phyloP scores from a whole-genome alignment of 768 basidiomycete species.

The Lentinus tigrinus region DNA sequence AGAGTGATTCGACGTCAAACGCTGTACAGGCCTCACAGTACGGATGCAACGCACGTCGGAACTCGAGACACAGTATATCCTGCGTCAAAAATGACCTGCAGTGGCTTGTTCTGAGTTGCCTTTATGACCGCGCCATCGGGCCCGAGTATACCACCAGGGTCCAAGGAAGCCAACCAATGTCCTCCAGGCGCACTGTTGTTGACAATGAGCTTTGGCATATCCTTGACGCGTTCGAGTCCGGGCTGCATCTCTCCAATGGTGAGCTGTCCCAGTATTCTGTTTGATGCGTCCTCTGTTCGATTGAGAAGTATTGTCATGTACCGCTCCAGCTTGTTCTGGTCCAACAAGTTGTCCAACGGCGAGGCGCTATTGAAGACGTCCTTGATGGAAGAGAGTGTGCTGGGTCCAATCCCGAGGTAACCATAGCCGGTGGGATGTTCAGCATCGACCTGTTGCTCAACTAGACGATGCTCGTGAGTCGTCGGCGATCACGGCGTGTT shows the following conservation, averaged over 20 bases:
- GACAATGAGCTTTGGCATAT: constrained; percentile 29
- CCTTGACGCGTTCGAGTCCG: constrained; percentile 27
- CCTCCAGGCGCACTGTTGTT: constrained; percentile 20
- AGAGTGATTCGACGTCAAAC: background rate
- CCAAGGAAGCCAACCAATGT: constrained; percentile 34
- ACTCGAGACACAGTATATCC: constrained; percentile 35
- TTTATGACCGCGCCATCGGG: constrained; percentile 31
- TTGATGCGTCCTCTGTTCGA: constrained; percentile 28
- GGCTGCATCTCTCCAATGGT: constrained; percentile 30
- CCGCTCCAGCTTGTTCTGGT: constrained; percentile 28
- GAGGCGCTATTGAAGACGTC: constrained; percentile 25
- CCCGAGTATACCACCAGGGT: constrained; percentile 33
- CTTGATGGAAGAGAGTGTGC: constrained; percentile 24
- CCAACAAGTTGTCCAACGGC: constrained; percentile 33
- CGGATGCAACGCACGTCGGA: constrained; percentile 22
- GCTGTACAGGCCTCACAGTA: background rate
- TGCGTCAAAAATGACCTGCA: constrained; percentile 30
- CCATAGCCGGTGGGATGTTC: constrained; percentile 21
- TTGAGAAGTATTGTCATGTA: constrained; percentile 32
- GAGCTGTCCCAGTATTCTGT: constrained; percentile 29
- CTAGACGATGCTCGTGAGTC: background rate
- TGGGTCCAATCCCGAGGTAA: constrained; percentile 34
- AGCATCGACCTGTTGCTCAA: constrained; percentile 9
- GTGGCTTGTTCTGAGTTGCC: constrained; percentile 11
- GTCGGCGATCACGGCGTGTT: background rate